Base-by-base conservation (phyloP, 306 rosid species). In the Trifolium subterraneum region DNA sequence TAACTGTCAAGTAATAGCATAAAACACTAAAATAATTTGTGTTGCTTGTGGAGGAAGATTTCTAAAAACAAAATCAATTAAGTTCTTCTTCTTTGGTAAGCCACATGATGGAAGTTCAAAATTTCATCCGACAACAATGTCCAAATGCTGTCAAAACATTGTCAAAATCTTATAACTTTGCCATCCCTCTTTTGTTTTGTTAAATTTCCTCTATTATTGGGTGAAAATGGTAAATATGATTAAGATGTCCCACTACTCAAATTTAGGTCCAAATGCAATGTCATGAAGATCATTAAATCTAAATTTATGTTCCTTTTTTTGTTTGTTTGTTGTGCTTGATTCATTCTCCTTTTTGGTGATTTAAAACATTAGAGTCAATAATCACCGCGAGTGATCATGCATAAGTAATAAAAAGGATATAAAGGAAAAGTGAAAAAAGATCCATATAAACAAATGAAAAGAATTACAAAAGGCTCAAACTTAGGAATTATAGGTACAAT, bases 351-450 rank as follows among this genome's bases (percentile, higher is more conserved):
- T 55, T 79, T 70, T 70, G n/a, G 45, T 15, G 54, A 6, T 63
- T 42, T 66, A 60, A 38, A 39, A 39, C 68, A 62, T 35, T 35
- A 54, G 68, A 79, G 79, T 80, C 87, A 76, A 83, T 20, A 66
- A 71, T 71, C 42, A 68, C 84, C 69, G 74, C 79, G 41, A 35
- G 23, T 72, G 66, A 76, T 76, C 82, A 71, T 67, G 65, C 58
- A 10, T 55, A 16, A 51, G 58, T 48, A 63, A 61, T n/a, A 16
- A 56, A 64, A 54, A 29, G 14, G 3, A 45, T 6, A n/a, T 3
- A 35, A 31, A 31, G 12, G 47, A 41, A 41, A 41, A 41, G 47
- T 10, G 4, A 41, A 45, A 60, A 71, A 14, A 51, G 22, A 15
- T 15, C 42, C 74, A 58, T 1, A 66, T 6, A 72, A 58, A 58